Evolutionary conservation across 345 rosid genomes (phyloP).

Genomic region (Geranium rotundifolium): DNA sequence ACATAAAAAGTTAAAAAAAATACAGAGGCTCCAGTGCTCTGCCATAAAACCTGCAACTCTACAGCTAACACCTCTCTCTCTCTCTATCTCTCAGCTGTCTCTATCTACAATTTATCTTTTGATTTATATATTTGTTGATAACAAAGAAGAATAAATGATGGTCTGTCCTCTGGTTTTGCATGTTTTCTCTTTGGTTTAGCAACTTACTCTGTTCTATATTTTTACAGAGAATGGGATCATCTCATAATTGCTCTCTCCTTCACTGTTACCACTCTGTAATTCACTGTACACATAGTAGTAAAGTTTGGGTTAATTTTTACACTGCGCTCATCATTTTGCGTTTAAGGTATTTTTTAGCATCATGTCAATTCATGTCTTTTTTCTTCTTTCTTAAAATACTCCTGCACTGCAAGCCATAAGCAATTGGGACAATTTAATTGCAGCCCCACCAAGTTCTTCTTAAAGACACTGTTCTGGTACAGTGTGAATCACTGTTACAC

Average conservation of each 20-base stretch:
- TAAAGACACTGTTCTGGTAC: too few species aligned
- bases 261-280: background rate
- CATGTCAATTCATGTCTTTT: too few species aligned
- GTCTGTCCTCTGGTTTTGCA: background rate
- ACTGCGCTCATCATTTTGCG: too few species aligned
- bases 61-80: slow-evolving; percentile 8
- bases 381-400: too few species aligned
- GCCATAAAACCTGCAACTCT: slow-evolving; percentile 33
- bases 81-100: slow-evolving; percentile 7
- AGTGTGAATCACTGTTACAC: too few species aligned
- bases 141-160: background rate
- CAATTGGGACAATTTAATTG: too few species aligned
- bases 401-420: too few species aligned
- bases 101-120: background rate
- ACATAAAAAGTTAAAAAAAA: too few species aligned
- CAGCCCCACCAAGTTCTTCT: too few species aligned
- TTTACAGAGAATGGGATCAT: background rate
- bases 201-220: background rate
- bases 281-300: background rate
- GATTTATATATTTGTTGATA: background rate
- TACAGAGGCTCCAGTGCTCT: slow-evolving; percentile 17
- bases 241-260: background rate
- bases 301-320: too few species aligned
- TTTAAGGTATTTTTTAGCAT: too few species aligned
- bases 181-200: slow-evolving; percentile 10